Evolutionary conservation across 129 eudicot genomes (phyloP).

Genomic region (Artemisia argyi): DNA sequence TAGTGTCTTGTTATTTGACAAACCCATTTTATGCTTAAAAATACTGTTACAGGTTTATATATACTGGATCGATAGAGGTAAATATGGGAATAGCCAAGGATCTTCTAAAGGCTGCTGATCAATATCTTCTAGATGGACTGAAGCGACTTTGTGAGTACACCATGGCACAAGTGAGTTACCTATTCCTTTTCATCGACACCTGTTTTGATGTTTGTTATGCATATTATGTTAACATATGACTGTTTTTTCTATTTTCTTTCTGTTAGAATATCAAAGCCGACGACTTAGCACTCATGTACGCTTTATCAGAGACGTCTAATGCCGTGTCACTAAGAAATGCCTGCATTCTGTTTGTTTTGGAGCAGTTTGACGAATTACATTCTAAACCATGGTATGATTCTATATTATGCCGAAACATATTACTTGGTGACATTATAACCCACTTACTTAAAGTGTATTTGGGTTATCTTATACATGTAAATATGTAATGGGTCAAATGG

Average conservation of each 20-base stretch:
- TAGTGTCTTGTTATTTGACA: neutral
- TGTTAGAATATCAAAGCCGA: constrained; percentile 65
- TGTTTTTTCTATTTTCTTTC: constrained; percentile 5
- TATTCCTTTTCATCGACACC: neutral
- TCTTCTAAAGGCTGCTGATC: constrained; percentile 81
- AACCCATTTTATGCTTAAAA: neutral
- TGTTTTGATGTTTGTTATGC: neutral
- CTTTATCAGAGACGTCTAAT: constrained; percentile 79
- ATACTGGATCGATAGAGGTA: constrained; percentile 82
- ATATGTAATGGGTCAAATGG: neutral
- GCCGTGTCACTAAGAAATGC: constrained; percentile 66
- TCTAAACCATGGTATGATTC: constrained; percentile 65
- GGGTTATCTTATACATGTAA: no score
- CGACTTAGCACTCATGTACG: constrained; percentile 71
- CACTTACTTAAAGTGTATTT: neutral
- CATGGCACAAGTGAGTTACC: constrained; percentile 63
- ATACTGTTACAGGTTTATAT: constrained; percentile 63
- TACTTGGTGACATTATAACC: neutral
- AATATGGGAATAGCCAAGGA: constrained; percentile 66
- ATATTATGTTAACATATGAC: neutral
- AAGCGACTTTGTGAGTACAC: constrained; percentile 83
- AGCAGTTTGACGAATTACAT: constrained; percentile 52
- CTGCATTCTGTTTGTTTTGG: constrained; percentile 72
- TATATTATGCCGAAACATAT: neutral
- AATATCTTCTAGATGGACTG: constrained; percentile 80